Evolutionary conservation across 1,284 basidiomycete genomes (phyloP).

Genomic region (Melanopsichium pennsylvanicum): DNA sequence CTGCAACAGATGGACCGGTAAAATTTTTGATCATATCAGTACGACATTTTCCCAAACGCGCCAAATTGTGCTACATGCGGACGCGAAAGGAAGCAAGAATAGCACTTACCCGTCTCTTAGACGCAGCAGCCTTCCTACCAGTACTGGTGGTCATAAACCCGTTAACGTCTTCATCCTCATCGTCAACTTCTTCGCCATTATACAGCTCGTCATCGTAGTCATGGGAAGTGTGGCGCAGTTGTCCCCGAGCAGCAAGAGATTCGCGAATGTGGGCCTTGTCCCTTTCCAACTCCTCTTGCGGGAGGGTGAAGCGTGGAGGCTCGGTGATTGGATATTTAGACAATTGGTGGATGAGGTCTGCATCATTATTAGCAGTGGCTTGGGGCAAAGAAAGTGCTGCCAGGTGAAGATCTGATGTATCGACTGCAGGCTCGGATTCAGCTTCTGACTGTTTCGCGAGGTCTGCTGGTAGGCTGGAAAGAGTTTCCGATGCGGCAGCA

Average conservation of each 20-base stretch:
- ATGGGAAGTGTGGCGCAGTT: no score
- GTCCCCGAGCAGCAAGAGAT: constrained; percentile 7
- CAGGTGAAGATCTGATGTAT: constrained; percentile 14
- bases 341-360: constrained; percentile 12
- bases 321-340: constrained; percentile 9
- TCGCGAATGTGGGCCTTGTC: constrained; percentile 23
- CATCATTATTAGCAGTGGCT: constrained; percentile 16
- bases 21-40: not conserved
- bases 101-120: constrained; percentile 43
- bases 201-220: constrained; percentile 8
- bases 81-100: no score
- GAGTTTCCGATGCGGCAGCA: not conserved
- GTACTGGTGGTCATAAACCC: constrained; percentile 37
- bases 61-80: no score
- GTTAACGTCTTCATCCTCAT: constrained; percentile 53
- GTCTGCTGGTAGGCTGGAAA: no score
- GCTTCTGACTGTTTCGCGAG: no score
- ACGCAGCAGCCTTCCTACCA: constrained; percentile 33
- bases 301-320: constrained; percentile 22
- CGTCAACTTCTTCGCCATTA: constrained; percentile 6
- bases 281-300: constrained; percentile 26
- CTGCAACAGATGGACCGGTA: not conserved
- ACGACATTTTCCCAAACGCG: not conserved
- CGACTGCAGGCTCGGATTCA: not conserved
- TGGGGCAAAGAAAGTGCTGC: constrained; percentile 21